Evolutionary conservation across 2,329 filamentous ascomycete genomes (phyloP).

Genomic region (Claviceps lovelessii): DNA sequence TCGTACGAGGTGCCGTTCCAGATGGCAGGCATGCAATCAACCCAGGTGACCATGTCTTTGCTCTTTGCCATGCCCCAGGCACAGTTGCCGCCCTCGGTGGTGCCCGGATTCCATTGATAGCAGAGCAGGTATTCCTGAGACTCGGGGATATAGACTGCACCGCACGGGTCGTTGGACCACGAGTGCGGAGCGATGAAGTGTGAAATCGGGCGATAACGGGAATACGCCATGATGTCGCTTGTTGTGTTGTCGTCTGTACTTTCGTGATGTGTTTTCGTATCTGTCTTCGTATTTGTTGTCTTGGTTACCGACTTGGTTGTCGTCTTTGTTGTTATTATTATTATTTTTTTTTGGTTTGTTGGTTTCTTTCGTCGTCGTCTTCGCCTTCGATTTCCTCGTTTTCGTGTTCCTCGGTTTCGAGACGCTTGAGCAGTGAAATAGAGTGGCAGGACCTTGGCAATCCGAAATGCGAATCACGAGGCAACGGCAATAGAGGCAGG

Average conservation of each 20-base stretch:
- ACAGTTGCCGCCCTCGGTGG: slow-evolving; percentile 12
- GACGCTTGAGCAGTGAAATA: background rate
- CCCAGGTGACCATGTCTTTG: slow-evolving; percentile 25
- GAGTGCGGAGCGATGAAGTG: slow-evolving; percentile 25
- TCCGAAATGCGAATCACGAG: background rate
- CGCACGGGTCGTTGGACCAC: slow-evolving; percentile 27
- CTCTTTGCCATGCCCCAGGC: slow-evolving; percentile 22
- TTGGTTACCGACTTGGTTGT: background rate
- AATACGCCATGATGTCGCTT: background rate
- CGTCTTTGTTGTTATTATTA: background rate
- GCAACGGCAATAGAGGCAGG: background rate
- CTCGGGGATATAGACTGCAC: slow-evolving; percentile 26
- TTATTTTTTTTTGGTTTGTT: no score
- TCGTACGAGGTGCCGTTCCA: slow-evolving; percentile 22
- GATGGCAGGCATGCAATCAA: slow-evolving; percentile 7
- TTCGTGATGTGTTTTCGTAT: no score
- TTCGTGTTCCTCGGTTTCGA: no score
- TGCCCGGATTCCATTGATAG: slow-evolving; percentile 19
- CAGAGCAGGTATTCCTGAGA: slow-evolving; percentile 28
- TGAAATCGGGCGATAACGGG: slow-evolving; percentile 6
- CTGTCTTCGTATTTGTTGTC: background rate
- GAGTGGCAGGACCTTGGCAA: background rate
- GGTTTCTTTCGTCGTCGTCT: background rate
- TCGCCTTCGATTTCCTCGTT: background rate
- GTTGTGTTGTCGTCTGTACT: background rate